Base-by-base conservation (phyloP, 2,329 filamentous ascomycete species). In the Trichoderma sp. region DNA sequence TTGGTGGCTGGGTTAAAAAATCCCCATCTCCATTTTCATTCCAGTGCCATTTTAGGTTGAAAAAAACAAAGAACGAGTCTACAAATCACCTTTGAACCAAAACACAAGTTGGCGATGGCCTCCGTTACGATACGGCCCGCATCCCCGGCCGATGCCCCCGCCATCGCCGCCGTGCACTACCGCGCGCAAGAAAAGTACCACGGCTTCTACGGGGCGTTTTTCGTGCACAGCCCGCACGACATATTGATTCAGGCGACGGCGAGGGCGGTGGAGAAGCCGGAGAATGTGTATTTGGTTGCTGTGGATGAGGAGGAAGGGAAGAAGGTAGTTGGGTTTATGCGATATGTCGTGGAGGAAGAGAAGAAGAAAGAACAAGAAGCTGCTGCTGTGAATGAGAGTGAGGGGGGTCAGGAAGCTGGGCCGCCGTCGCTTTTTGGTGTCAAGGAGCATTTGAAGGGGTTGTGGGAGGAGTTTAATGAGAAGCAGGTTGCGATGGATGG, bases 381-480 rank as follows among this genome's bases (percentile, higher is more conserved):
- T 32, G 21, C 26, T 39, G 51, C 21, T 53, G 12, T 57, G 26
- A 26, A 47, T 67, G 21, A 36, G 62, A 34, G 71, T 32, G 34
- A 39, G n/a, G 51, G n/a, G n/a, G n/a, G n/a, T n/a, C n/a, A n/a
- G n/a, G n/a, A n/a, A n/a, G n/a, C n/a, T n/a, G n/a, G n/a, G n/a
- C n/a, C n/a, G n/a, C n/a, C n/a, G 21, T 73, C 74, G 24, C 65
- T 74, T 1, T 74, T 73, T 61, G 71, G 65, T 14, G 57, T 58
- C 6, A 76, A 76, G 58, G 63, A 72, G 26, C 73, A 73, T 21
- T 36, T 76, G 67, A 73, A 76, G 71, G 70, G 43, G n/a, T 56
- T 78, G 53, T 77, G 76, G 75, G 71, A 73, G 56, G 71, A 68
- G 71, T 76, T 77, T 67, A 70, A 65, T 32, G 70, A 70, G 43